phyloP scores from a whole-genome alignment of 1,284 basidiomycete species.

The Microbotryomycetes sp. region DNA sequence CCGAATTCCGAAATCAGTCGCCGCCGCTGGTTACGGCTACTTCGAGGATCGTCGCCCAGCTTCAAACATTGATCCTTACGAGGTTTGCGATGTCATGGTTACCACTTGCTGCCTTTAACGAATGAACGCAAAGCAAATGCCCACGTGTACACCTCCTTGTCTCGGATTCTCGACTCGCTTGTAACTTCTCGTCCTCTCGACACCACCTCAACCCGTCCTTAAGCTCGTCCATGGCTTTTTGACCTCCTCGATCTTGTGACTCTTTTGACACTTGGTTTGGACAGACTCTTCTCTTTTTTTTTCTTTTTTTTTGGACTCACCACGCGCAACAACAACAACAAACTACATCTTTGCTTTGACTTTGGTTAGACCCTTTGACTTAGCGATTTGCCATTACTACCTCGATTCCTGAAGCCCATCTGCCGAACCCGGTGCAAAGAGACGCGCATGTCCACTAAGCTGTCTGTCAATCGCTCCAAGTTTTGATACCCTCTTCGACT shows the following conservation, averaged over 20 bases:
- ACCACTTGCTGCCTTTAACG: not conserved
- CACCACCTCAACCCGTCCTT: not conserved
- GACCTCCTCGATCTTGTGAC: not conserved
- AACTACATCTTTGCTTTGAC: too few relatives aligned
- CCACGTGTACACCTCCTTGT: not conserved
- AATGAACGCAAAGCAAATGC: not conserved
- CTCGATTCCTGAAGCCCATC: too few relatives aligned
- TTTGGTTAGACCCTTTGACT: too few relatives aligned
- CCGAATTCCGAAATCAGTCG: constrained; percentile 47
- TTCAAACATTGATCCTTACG: constrained; percentile 82
- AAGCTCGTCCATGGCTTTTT: not conserved
- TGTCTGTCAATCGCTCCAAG: too few relatives aligned
- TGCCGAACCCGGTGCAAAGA: too few relatives aligned
- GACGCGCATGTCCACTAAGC: too few relatives aligned
- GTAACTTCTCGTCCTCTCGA: not conserved
- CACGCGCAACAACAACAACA: too few relatives aligned
- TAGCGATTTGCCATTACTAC: too few relatives aligned
- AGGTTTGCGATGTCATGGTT: constrained; percentile 25
- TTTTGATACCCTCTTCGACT: too few relatives aligned
- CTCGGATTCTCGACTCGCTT: not conserved
- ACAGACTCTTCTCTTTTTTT: not conserved
- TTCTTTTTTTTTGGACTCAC: not conserved
- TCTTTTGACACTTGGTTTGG: not conserved
- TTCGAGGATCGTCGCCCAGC: constrained; percentile 82
- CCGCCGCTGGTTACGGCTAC: constrained; percentile 60